Evolutionary conservation across 2,329 filamentous ascomycete species (phyloP), one percentile per base, ranked within the genome.

Genomic region (Akanthomyces muscarius): DNA sequence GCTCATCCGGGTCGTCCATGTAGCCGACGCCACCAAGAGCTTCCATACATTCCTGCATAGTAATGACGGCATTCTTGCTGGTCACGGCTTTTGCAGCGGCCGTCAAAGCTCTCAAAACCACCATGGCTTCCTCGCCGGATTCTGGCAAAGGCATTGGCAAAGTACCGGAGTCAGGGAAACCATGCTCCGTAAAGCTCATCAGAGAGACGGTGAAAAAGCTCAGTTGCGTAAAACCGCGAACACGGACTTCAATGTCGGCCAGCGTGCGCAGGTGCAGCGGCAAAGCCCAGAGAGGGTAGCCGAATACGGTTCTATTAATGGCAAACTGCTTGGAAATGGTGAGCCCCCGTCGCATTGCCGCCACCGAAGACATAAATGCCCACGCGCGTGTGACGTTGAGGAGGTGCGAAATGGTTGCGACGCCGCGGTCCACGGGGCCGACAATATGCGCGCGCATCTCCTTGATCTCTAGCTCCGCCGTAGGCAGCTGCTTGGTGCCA

Each of bases 401-500:
- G 8, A 66, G 56, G 23, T 64, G 62, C 18, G 64, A 62, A 25
- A 66, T 66, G 38, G 62, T 66, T 23, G 52, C 52, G 44, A 66
- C 63, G 21, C 64, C 64, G 36, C 59, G 62, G 44, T 66, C 64
- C 13, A 64, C 48, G 1, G 59, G 42, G 5, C 64, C 63, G 36
- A 66, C 59, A 3, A 63, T 51, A 23, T 60, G 61, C 16, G 64
- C 64, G 11, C 64, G 62, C 41, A 64, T 53, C 18, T 66, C 59
- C 16, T 57, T 58, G 16, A 66, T 42, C 38, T 64, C 64, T 5
- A 64, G 63, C 45, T 66, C 64, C 5, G 64, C 64, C 13, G 64
- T 66, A 1, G 64, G 64, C 14, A 66, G 64, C 59, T 66, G 63
- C 55, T 64, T 66, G 25, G 64, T 66, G 36, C 64, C 64, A 13